Evolutionary conservation across 169 alveolate species (phyloP), one percentile per base, ranked within the genome.

Genomic region (Plasmodium blacklocki): DNA sequence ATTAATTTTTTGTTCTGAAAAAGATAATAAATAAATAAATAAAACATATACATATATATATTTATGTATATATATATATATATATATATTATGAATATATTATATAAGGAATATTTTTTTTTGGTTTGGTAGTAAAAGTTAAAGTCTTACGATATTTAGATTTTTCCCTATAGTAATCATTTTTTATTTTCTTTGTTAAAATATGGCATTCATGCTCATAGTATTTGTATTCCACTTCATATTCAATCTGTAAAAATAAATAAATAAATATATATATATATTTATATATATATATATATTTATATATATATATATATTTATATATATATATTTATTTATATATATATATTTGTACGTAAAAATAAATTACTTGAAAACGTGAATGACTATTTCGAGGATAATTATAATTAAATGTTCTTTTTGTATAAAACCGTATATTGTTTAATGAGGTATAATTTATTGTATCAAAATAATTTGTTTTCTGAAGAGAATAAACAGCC

Each of bases 161-260:
- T 39, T 80, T 80, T 68, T 68, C 73, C 39, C 63, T 59, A 72
- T 80, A 66, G 73, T 80, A 80, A 68, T 80, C 90, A 80, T 80
- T 80, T 80, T 80, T 80, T 67, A 80, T 67, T 80, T 80, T 80
- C 72, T 80, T 80, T n/a, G 90, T 67, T 43, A 80, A 58, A 43
- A 80, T 19, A 23, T 67, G 83, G 47, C 90, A 80, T 39, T 80
- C 90, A 19, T 80, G 90, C 73, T 80, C 90, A 71, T 80, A 80
- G 58, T 80, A 80, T 67, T 80, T 80, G 72, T 80, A 80, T 60
- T 80, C 90, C 14, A 80, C 90, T 80, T 80, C 90, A 49, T 58
- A 80, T 26, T 80, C 90, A 73, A 80, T 70, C 90, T 80, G 62
- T 2, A 15, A 58, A 67, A 59, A 73, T 43, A 59, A 39, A 56